Evolutionary conservation across 2,329 filamentous ascomycete genomes (phyloP).

Genomic region (Nemania abortiva): DNA sequence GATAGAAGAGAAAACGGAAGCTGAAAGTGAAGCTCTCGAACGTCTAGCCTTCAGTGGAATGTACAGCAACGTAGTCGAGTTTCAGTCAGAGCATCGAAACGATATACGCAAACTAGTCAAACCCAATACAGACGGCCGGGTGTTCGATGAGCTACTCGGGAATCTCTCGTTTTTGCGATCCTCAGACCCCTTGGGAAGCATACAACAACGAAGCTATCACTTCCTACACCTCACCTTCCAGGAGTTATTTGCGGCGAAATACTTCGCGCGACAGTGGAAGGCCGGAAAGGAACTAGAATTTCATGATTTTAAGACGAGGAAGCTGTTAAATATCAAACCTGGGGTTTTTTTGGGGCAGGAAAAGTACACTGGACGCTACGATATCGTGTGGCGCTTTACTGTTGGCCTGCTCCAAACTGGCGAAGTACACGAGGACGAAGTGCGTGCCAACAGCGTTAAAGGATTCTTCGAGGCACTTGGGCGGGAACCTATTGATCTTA

Average conservation of each 20-base stretch:
- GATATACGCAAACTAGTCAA: conserved; percentile 33
- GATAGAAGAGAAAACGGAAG: conserved; percentile 37
- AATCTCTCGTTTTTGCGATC: conserved; percentile 55
- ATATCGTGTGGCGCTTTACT: conserved; percentile 59
- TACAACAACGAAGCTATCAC: conserved; percentile 49
- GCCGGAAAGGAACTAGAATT: conserved; percentile 38
- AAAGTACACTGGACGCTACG: conserved; percentile 56
- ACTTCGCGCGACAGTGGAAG: conserved; percentile 53
- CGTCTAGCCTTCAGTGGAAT: conserved; percentile 54
- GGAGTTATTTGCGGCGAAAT: conserved; percentile 57
- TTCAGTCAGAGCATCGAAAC: conserved; percentile 45
- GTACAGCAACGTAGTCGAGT: conserved; percentile 52
- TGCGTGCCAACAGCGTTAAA: background rate
- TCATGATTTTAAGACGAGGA: conserved; percentile 28
- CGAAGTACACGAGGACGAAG: conserved; percentile 1
- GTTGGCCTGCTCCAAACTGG: conserved; percentile 51
- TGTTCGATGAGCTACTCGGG: conserved; percentile 9
- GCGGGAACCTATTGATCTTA: conserved; percentile 51
- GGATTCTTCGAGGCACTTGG: conserved; percentile 52
- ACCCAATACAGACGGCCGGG: background rate
- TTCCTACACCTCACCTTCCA: conserved; percentile 59
- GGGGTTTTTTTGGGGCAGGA: conserved; percentile 49
- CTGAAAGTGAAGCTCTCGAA: conserved; percentile 49
- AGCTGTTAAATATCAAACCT: conserved; percentile 22
- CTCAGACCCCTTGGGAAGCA: conserved; percentile 43